Evolutionary conservation across 495 filamentous ascomycete genomes (phyloP).

Genomic region (Astrothelium macrocarpum): DNA sequence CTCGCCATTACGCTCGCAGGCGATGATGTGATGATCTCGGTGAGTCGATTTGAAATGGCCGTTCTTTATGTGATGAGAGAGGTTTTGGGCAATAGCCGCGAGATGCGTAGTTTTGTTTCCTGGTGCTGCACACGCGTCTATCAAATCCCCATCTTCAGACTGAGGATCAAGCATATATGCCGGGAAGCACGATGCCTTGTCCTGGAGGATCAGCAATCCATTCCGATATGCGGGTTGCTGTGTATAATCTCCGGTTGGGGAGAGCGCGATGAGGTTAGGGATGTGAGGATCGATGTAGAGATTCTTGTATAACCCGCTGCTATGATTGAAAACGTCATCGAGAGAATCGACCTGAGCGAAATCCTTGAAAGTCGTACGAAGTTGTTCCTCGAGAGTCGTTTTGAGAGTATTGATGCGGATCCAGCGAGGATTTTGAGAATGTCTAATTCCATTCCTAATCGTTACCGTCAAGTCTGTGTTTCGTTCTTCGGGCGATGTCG

Average conservation of each 20-base stretch:
- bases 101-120: constrained; percentile 97
- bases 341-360: constrained; percentile 46
- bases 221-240: constrained; percentile 58
- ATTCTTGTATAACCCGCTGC: constrained; percentile 23
- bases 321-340: constrained; percentile 29
- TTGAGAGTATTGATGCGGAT: constrained; percentile 76
- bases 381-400: constrained; percentile 55
- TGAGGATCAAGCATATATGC: constrained; percentile 66
- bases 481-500: constrained; percentile 12
- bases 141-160: constrained; percentile 54
- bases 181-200: constrained; percentile 94
- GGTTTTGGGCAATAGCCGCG: constrained; percentile 53
- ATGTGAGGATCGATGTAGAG: constrained; percentile 65
- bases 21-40: constrained; percentile 41
- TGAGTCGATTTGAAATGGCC: background rate
- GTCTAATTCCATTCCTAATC: background rate
- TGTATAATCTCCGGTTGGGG: constrained; percentile 55
- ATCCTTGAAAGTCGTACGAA: constrained; percentile 55
- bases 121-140: constrained; percentile 88
- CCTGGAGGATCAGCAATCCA: constrained; percentile 80
- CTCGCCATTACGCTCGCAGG: constrained; percentile 58
- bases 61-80: constrained; percentile 7
- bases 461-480: background rate
- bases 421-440: constrained; percentile 63
- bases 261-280: constrained; percentile 71